Evolutionary conservation across 2,329 filamentous ascomycete genomes (phyloP), one percentile per base, ranked within the genome.

Genomic region (Penicillium occitanis): DNA sequence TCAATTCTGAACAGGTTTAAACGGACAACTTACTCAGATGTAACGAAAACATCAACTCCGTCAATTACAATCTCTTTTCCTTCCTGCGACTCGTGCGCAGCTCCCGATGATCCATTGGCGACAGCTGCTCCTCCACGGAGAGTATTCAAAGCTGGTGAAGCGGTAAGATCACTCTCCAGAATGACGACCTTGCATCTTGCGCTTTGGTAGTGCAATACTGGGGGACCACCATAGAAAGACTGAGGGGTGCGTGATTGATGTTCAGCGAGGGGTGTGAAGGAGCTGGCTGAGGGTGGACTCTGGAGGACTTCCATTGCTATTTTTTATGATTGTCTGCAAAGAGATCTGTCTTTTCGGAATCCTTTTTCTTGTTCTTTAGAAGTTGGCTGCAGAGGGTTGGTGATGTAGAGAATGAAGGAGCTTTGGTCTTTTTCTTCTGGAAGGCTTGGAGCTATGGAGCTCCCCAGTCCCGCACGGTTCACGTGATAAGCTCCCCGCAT

Each of bases 241-340:
- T 74, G 74, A 14, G 81, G 81, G 10, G 81, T 83, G 62, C 77
- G 76, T 55, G 81, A 81, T 67, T 83, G 81, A 71, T 82, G 80
- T 65, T 80, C 77, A 11, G 76, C 74, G 51, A 83, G 73, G 17
- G 80, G 75, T 44, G 79, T 74, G 69, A 81, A 83, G 30, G 78
- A 75, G 19, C 77, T 76, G 35, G 75, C 61, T 44, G 77, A 73
- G 11, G 81, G 81, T 30, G 77, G 67, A 33, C 73, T 71, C 62
- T 70, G 74, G 30, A 83, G 74, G 51, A 76, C 66, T 72, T 83
- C 81, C 81, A 83, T 83, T 28, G 42, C 25, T 40, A 11, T 19
- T 53, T 25, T 46, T 10, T 5, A 5, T 35, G 7, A n/a, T 17
- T 3, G 1, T 25, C 33, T 6, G 10, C 8, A 22, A 7, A 14